Evolutionary conservation across 2,329 filamentous ascomycete species (phyloP).

Genomic region (Aspergillus sclerotialis): DNA sequence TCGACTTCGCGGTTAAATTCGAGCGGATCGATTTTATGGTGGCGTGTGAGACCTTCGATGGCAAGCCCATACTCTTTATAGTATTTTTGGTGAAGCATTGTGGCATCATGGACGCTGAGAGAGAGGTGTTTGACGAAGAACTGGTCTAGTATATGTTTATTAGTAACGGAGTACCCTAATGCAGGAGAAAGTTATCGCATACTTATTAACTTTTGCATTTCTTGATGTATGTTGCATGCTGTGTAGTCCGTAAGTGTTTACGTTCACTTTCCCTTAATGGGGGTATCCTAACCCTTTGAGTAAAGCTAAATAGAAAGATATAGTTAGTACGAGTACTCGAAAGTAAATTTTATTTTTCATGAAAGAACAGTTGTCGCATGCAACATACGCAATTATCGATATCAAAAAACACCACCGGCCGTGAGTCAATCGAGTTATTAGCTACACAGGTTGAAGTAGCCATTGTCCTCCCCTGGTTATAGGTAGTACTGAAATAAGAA

Average conservation of each 20-base stretch:
- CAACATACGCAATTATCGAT: constrained; percentile 87
- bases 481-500: constrained; percentile 1
- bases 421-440: constrained; percentile 24
- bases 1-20: constrained; percentile 94
- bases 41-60: constrained; percentile 85
- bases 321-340: constrained; percentile 11
- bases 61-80: constrained; percentile 96
- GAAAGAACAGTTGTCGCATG: neutral
- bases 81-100: constrained; percentile 79
- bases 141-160: constrained; percentile 35
- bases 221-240: constrained; percentile 75
- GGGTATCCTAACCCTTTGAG: constrained; percentile 59
- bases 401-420: constrained; percentile 70
- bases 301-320: constrained; percentile 54
- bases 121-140: constrained; percentile 65
- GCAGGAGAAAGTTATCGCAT: constrained; percentile 12
- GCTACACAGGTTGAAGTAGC: constrained; percentile 8
- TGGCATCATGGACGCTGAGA: constrained; percentile 70
- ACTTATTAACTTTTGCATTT: constrained; percentile 78
- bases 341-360: neutral
- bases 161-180: neutral
- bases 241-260: constrained; percentile 9
- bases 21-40: constrained; percentile 90
- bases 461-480: constrained; percentile 15
- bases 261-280: neutral